Base-by-base conservation (phyloP, 768 basidiomycete genomes). In the Myochromella boudieri region DNA sequence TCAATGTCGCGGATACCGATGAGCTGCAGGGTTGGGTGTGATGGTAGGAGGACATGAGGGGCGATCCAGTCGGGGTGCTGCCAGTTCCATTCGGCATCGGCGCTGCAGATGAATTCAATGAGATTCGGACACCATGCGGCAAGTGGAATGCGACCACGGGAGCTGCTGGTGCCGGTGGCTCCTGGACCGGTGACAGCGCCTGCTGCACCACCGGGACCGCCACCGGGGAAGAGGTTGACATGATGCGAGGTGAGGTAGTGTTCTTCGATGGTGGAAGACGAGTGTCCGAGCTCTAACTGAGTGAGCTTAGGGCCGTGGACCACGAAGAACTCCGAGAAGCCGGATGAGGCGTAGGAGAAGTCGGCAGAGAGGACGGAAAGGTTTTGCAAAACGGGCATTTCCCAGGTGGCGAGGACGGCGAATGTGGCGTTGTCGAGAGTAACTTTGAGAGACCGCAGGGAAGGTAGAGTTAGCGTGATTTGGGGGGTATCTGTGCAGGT, bases 51-150 rank as follows among this genome's bases (percentile, higher is more conserved):
- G 31, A 85, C 72, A 45, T 89, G 87, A 3, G 87, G 85, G 11
- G 87, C 84, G 56, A 88, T 87, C 87, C 86, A 88, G 58, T 89
- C 85, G 0, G 87, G 87, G 42, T 69, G 74, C 54, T 81, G 75
- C 87, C 87, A 88, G 52, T 87, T 84, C 87, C 87, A 89, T 56
- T 85, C 85, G 1, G 85, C 86, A 49, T 88, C 85, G 1, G 87
- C 86, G 34, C 76, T 78, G 58, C 85, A 87, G 39, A 89, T 83
- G 60, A 89, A 84, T 56, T 86, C 75, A 26, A 67, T 68, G 28
- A 89, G 68, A 52, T 83, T 81, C 0, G 87, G 87, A 52, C 84
- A 86, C 81, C 82, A 85, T 14, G 70, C 69, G n/a, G 80, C 81
- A 5, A 88, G 70, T 3, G 77, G 77, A 14, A 81, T 68, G 25